Evolutionary conservation across 1,284 basidiomycete species (phyloP).

Genomic region (Cutaneotrichosporon daszewskae): DNA sequence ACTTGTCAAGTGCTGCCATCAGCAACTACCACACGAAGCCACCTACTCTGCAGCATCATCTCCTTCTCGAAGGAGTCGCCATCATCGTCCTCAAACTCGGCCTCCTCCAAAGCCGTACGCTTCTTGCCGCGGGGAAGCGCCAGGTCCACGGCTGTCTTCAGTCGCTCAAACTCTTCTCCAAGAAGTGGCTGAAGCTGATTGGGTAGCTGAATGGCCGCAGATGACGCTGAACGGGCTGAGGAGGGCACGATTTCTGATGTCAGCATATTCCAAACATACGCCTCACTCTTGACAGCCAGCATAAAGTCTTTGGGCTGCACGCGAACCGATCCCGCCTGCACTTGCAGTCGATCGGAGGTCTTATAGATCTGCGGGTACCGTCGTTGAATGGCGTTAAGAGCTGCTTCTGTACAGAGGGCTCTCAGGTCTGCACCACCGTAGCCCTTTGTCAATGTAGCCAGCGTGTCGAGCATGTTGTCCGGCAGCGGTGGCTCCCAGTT

Average conservation of each 20-base stretch:
- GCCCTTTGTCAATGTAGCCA: constrained; percentile 90
- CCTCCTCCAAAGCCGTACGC: constrained; percentile 81
- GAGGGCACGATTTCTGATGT: constrained; percentile 80
- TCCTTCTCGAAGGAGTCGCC: constrained; percentile 73
- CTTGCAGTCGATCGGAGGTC: constrained; percentile 74
- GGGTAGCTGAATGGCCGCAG: constrained; percentile 77
- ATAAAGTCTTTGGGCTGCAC: constrained; percentile 92
- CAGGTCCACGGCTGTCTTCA: constrained; percentile 63
- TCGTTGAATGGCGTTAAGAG: constrained; percentile 91
- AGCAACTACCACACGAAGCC: too few species aligned
- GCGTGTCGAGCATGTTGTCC: constrained; percentile 58
- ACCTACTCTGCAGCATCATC: constrained; percentile 75
- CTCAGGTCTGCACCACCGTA: constrained; percentile 96
- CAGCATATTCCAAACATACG: not conserved
- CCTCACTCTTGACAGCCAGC: constrained; percentile 90
- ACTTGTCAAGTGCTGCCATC: constrained; percentile 70
- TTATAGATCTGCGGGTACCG: constrained; percentile 97
- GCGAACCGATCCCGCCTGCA: constrained; percentile 79
- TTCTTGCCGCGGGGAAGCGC: constrained; percentile 70
- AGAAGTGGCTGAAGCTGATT: constrained; percentile 79
- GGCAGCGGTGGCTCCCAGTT: constrained; percentile 83
- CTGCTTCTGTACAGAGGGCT: constrained; percentile 91
- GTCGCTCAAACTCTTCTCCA: constrained; percentile 60
- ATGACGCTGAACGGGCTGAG: constrained; percentile 82
- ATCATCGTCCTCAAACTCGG: constrained; percentile 74